Evolutionary conservation across 2,329 filamentous ascomycete species (phyloP), one percentile per base, ranked within the genome.

Genomic region (Diaporthe nobilis): DNA sequence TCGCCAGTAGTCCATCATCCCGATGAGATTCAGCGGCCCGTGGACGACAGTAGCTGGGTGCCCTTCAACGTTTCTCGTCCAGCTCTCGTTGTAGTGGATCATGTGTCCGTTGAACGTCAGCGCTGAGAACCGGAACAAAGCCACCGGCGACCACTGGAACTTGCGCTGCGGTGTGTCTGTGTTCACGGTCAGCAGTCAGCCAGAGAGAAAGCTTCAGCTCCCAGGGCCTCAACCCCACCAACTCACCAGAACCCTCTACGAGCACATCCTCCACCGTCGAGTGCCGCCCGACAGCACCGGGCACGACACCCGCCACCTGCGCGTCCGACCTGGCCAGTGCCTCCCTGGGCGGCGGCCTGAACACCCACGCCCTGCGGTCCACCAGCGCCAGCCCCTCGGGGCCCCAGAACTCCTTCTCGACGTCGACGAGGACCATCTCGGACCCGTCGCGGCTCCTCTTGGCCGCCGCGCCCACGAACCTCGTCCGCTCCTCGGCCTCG

Each of bases 41-140:
- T 98, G 95, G 42, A 98, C 94, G 15, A 98, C 90, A 7, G 93
- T 83, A 22, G 91, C 89, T 0, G 90, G 89, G 80, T 97, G 94
- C 0, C 92, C 92, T 82, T 97, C 93, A 10, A 93, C 86, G 7
- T 87, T 85, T 7, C 86, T 86, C 20, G 91, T 90, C 86, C 94
- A 96, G 17, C 87, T 81, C 34, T 90, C 88, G 80, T 95, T 94
- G 79, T 96, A 93, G 83, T 98, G 95, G 73, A 98, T 97, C 78
- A 91, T 92, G 83, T 98, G 95, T 0, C 91, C 94, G 81, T 98
- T 98, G 86, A 95, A 95, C 0, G 94, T 97, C 55, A 98, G 85
- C 0, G 94, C 94, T 0, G 93, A 95, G 86, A 95, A 98, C 25
- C 94, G 91, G 84, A 97, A 97, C 1, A 98, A 88, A 2, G 85